These are phyloP conservation scores for Rhodotorula sp. DNA, from an alignment of 1,284 basidiomycete species.

Conservation along the genomic window DNA sequence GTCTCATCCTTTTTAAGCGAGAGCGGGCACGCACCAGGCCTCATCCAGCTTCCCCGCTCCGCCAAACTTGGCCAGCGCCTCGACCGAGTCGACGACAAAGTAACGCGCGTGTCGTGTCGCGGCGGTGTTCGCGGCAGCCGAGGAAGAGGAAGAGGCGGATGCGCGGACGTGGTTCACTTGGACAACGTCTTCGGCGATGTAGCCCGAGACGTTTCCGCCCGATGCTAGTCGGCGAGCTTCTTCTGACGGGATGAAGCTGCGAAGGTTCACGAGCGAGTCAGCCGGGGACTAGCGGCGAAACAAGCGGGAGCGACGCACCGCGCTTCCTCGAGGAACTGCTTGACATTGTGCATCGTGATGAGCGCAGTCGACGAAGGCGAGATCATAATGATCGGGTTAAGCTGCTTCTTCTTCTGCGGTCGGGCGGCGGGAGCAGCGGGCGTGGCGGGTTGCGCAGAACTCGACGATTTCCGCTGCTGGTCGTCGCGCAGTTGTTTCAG, in stretches of 20 bases:
- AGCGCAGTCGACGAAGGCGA: slow-evolving; percentile 92
- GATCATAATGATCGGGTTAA: slow-evolving; percentile 87
- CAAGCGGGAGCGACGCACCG: slow-evolving; percentile 56
- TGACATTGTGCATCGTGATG: slow-evolving; percentile 97
- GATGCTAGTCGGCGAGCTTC: slow-evolving; percentile 57
- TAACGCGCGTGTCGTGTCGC: slow-evolving; percentile 46
- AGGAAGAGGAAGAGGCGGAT: background rate
- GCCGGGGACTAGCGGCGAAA: background rate
- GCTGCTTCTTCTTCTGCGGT: slow-evolving; percentile 35
- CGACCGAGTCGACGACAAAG: slow-evolving; percentile 86
- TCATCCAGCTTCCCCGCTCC: slow-evolving; percentile 55
- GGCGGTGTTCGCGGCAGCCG: background rate
- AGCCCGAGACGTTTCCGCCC: background rate
- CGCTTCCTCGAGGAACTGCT: slow-evolving; percentile 85
- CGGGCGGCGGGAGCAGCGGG: slow-evolving; percentile 4
- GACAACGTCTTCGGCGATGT: slow-evolving; percentile 61
- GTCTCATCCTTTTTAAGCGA: background rate
- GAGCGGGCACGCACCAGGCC: slow-evolving; percentile 61
- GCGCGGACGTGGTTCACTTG: slow-evolving; percentile 61
- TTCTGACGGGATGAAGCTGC: slow-evolving; percentile 74
- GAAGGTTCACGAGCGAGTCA: background rate
- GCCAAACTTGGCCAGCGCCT: slow-evolving; percentile 87
- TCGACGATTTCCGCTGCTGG: slow-evolving; percentile 1
- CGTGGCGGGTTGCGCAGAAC: background rate
- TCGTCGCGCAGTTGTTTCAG: slow-evolving; percentile 65